A percentile compares a stretch with the other conserved stretches of the same genome.
Evolutionary conservation across 2,329 filamentous ascomycete genomes (phyloP).

Genomic region (Aspergillus versicolor): DNA sequence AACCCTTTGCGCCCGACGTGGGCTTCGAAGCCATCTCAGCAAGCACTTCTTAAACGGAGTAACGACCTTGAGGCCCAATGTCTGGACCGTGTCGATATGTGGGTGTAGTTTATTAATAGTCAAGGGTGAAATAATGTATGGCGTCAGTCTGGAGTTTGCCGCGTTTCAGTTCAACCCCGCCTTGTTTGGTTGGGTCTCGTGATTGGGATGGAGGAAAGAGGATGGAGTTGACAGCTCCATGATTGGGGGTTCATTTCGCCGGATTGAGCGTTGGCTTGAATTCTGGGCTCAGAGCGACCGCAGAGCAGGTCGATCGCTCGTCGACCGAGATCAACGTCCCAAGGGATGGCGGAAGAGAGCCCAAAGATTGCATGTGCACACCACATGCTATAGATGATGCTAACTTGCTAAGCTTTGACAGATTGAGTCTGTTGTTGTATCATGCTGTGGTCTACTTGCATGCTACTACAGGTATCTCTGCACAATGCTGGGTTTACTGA

Average conservation of each 20-base stretch:
- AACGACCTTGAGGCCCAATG: slow-evolving; percentile 3
- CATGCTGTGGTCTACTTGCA: not conserved
- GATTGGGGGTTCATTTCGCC: not conserved
- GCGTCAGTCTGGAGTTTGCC: slow-evolving; percentile 20
- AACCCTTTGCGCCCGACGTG: slow-evolving; percentile 19
- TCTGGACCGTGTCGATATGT: slow-evolving; percentile 1
- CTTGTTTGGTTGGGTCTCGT: slow-evolving; percentile 6
- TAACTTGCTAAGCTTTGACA: not conserved
- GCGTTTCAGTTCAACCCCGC: slow-evolving; percentile 14
- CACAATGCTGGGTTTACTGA: not conserved
- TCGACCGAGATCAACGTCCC: not conserved
- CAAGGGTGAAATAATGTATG: slow-evolving; percentile 20
- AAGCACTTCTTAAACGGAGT: not conserved
- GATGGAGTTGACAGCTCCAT: not conserved
- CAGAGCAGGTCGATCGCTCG: not conserved
- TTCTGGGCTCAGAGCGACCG: not conserved
- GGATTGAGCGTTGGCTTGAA: not conserved
- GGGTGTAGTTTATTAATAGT: slow-evolving; percentile 20
- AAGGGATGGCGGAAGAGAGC: not conserved
- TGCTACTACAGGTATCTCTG: not conserved
- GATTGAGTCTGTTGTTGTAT: not conserved
- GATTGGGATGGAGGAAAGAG: slow-evolving; percentile 11
- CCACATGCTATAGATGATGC: not conserved
- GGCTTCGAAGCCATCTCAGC: slow-evolving; percentile 15
- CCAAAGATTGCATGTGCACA: not conserved